Evolutionary conservation across 2,329 filamentous ascomycete species (phyloP), one percentile per base, ranked within the genome.

Genomic region (Fusarium fracticaudum): DNA sequence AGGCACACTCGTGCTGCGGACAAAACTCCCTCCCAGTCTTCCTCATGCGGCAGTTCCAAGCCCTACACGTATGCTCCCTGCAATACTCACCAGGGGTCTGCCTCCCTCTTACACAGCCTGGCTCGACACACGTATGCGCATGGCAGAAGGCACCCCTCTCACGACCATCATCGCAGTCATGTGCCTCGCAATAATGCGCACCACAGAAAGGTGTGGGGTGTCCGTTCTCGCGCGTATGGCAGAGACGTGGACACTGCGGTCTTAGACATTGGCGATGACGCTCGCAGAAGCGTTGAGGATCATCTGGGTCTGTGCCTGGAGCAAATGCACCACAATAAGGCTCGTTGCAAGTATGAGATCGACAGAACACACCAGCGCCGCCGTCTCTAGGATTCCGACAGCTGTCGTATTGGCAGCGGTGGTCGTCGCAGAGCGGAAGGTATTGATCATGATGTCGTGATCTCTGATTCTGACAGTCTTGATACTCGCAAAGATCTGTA

Each of bases 401-500:
- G 13, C 65, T 67, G 3, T 62, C 58, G 29, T 73, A 57, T 22
- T 70, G 67, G 65, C 81, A 82, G 54, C 79, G 73, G 65, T 82
- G 81, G 33, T 76, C 71, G 17, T 64, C 44, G 57, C 81, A 82
- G 66, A 77, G 78, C n/a, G 59, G 63, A 4, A 78, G 60, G 55
- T 78, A 72, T 40, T 73, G 62, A 3, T 72, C 77, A 22, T 73
- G 67, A 9, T 43, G 61, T 37, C 73, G 64, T 51, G 68, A 61
- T 31, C 72, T 69, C 57, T 74, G 64, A 64, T 72, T 76, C 22
- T 70, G 69, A 48, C 80, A 82, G 31, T 65, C 73, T 14, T 60
- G 66, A n/a, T 70, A 50, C 12, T 53, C 63, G 50, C 80, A 82
- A n/a, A 80, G 73, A 63, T 82, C 81, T 81, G 17, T 24, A 33